phyloP scores from a whole-genome alignment of 768 basidiomycete species.

The Suillus placidus region DNA sequence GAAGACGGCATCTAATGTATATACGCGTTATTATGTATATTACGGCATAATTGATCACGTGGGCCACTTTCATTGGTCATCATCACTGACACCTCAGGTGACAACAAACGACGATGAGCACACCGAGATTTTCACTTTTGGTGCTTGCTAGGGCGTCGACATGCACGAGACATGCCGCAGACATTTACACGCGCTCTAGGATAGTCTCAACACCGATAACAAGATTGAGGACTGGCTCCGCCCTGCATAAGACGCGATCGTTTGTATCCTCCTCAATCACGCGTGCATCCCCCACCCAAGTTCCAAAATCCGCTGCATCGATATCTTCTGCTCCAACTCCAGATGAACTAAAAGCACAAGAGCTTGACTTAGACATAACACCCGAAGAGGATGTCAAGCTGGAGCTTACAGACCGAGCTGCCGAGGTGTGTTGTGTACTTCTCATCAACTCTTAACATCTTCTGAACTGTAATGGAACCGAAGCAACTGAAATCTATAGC shows the following conservation, averaged over 20 bases:
- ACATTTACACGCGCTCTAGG: background rate
- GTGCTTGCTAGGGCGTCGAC: background rate
- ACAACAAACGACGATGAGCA: constrained; percentile 2
- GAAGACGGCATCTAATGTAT: too few relatives aligned
- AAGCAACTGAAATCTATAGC: constrained; percentile 82
- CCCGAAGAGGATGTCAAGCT: constrained; percentile 56
- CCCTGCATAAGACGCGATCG: background rate
- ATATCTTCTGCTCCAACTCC: constrained; percentile 42
- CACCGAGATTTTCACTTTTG: constrained; percentile 1
- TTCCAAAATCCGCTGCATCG: background rate
- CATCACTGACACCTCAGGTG: background rate
- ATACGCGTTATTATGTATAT: too few relatives aligned
- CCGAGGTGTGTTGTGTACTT: constrained; percentile 53
- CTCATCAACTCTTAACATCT: background rate
- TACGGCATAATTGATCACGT: background rate
- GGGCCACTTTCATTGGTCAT: background rate
- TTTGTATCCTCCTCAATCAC: background rate
- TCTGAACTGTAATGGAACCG: constrained; percentile 13
- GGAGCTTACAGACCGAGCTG: constrained; percentile 71
- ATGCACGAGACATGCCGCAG: background rate
- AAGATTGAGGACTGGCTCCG: background rate
- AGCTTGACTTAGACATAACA: constrained; percentile 63
- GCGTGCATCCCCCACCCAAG: background rate
- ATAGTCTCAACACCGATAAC: background rate
- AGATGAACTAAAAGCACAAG: constrained; percentile 58